Percentiles rank a stretch among this genome's conserved stretches.
phyloP scores from a whole-genome alignment of 371 early-diverging fungal genomes.

The Capniomyces stellatus region DNA sequence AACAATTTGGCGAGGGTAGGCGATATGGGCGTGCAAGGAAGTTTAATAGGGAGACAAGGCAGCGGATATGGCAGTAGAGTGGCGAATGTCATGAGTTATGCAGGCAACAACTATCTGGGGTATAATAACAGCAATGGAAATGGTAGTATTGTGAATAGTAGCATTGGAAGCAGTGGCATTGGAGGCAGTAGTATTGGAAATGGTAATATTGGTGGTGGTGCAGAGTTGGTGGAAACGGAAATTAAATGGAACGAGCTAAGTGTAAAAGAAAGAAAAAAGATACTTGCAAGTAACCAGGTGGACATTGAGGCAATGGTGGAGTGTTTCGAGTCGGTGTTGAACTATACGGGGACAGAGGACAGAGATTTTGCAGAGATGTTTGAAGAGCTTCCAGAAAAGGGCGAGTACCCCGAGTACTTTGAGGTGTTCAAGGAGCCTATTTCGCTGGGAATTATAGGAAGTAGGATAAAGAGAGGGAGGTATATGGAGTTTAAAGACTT shows the following conservation, averaged over 20 bases:
- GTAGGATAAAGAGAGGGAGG: conserved; percentile 33
- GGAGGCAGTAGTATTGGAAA: neutral
- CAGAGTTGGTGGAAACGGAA: neutral
- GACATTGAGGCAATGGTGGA: neutral
- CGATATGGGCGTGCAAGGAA: no score
- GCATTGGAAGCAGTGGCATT: neutral
- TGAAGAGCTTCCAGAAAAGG: conserved; percentile 49
- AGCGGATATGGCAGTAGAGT: neutral
- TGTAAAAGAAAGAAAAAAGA: neutral
- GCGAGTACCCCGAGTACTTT: conserved; percentile 81
- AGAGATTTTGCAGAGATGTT: conserved; percentile 46
- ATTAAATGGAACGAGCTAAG: neutral
- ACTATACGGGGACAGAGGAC: conserved; percentile 17
- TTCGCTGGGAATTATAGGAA: conserved; percentile 35
- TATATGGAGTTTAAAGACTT: conserved; percentile 45
- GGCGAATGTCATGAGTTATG: neutral
- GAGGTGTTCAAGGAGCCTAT: conserved; percentile 68
- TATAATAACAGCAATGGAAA: neutral
- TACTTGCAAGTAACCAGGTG: neutral
- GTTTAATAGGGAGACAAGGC: neutral
- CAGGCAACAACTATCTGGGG: neutral
- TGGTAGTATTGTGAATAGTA: neutral
- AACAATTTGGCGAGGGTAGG: neutral
- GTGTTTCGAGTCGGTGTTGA: conserved; percentile 8
- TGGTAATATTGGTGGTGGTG: neutral